These are phyloP conservation scores for Myriosclerotinia duriaeana DNA, from an alignment of 2,329 filamentous ascomycete genomes.

Conservation along the genomic window DNA sequence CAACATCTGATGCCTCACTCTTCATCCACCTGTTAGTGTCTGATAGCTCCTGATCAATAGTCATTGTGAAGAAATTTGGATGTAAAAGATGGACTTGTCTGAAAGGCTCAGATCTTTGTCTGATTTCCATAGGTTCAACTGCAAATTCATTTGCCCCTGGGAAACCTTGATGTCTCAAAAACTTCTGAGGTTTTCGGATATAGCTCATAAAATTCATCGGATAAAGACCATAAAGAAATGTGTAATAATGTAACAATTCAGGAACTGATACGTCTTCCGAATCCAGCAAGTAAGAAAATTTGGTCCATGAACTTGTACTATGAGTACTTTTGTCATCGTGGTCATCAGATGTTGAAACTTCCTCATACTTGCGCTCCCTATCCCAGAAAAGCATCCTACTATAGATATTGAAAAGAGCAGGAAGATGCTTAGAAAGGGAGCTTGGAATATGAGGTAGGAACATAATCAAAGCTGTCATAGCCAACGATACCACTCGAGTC, in stretches of 20 bases:
- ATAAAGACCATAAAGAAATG: conserved; percentile 78
- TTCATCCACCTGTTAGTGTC: conserved; percentile 78
- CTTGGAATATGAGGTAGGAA: conserved; percentile 77
- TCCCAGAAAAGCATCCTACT: conserved; percentile 80
- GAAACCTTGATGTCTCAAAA: conserved; percentile 70
- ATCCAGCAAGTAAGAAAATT: conserved; percentile 59
- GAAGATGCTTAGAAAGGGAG: conserved; percentile 65
- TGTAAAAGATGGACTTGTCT: conserved; percentile 72
- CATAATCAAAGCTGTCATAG: conserved; percentile 75
- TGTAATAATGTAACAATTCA: conserved; percentile 73
- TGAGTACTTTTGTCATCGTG: conserved; percentile 42
- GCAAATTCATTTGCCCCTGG: conserved; percentile 71
- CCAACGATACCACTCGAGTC: conserved; percentile 72
- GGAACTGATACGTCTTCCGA: conserved; percentile 61
- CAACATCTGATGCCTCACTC: conserved; percentile 75
- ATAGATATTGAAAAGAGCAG: conserved; percentile 78
- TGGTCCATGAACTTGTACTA: conserved; percentile 59
- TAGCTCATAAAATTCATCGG: conserved; percentile 86
- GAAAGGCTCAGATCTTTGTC: conserved; percentile 72
- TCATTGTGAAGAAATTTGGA: conserved; percentile 80
- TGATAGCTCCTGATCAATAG: conserved; percentile 74
- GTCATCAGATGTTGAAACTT: conserved; percentile 20
- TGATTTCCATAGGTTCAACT: conserved; percentile 74
- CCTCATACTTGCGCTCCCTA: conserved; percentile 33
- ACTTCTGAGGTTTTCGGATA: conserved; percentile 77